Conservation (phyloP, 805 yeast species). For the Starmera dryadoides region DNA sequence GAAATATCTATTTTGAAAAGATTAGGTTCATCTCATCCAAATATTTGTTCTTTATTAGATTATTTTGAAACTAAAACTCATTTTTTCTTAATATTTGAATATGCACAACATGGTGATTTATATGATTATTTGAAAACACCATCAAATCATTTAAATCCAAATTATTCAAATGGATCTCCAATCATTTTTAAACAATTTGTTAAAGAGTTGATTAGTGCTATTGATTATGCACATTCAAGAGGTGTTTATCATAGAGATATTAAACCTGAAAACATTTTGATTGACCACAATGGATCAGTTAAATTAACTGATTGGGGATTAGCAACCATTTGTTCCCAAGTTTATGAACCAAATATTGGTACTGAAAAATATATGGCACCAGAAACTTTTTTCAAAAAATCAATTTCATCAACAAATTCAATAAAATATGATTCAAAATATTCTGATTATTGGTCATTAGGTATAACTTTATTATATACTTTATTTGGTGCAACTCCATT, state of each 20-base stretch:
- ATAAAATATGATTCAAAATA: slow-evolving; percentile 57
- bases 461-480: slow-evolving; percentile 70
- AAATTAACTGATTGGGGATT: slow-evolving; percentile 75
- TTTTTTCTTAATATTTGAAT: slow-evolving; percentile 56
- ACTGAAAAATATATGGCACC: slow-evolving; percentile 93
- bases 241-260: slow-evolving; percentile 66
- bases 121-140: slow-evolving; percentile 40
- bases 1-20: slow-evolving; percentile 37
- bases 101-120: slow-evolving; percentile 59
- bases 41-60: slow-evolving; percentile 53
- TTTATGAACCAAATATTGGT: slow-evolving; percentile 43
- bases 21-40: slow-evolving; percentile 28
- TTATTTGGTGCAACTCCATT: slow-evolving; percentile 85
- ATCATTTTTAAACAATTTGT: slow-evolving; percentile 30
- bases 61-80: slow-evolving; percentile 46
- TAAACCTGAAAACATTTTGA: slow-evolving; percentile 64
- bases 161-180: slow-evolving; percentile 3
- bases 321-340: slow-evolving; percentile 32
- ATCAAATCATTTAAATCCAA: slow-evolving; percentile 13
- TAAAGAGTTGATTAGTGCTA: slow-evolving; percentile 44
- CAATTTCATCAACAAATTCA: slow-evolving; percentile 2
- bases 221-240: slow-evolving; percentile 45
- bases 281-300: slow-evolving; percentile 42
- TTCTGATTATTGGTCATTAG: slow-evolving; percentile 86
- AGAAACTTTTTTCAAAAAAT: slow-evolving; percentile 54